phyloP scores from a whole-genome alignment of 1,284 basidiomycete genomes.

The Somion occarium region DNA sequence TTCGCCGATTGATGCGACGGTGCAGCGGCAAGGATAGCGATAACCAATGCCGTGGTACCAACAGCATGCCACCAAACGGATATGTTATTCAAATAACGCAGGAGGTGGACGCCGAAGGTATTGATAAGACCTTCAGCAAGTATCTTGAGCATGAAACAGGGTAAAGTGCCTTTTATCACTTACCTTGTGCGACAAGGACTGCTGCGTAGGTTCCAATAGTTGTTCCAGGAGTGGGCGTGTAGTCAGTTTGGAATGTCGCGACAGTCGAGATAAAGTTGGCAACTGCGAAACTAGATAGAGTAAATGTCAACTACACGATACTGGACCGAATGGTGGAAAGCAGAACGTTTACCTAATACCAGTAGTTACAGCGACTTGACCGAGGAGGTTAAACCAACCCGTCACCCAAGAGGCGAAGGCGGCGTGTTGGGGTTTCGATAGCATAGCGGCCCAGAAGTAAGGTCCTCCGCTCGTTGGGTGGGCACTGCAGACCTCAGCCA shows the following conservation, averaged over 20 bases:
- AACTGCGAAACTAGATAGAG: constrained; percentile 51
- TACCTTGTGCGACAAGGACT: constrained; percentile 58
- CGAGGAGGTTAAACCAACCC: constrained; percentile 73
- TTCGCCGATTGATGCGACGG: constrained; percentile 61
- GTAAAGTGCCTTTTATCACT: background rate
- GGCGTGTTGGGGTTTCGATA: constrained; percentile 50
- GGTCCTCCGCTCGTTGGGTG: constrained; percentile 74
- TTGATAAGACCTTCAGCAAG: constrained; percentile 49
- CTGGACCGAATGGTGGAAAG: background rate
- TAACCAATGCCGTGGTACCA: constrained; percentile 60
- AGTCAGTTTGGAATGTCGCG: constrained; percentile 53
- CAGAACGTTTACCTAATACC: constrained; percentile 51
- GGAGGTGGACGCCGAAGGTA: constrained; percentile 63
- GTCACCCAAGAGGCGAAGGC: constrained; percentile 67
- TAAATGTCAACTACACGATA: background rate
- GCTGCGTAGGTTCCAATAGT: constrained; percentile 72
- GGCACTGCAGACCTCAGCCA: constrained; percentile 71
- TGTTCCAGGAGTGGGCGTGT: constrained; percentile 49
- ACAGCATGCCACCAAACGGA: constrained; percentile 72
- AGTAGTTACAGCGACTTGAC: constrained; percentile 73
- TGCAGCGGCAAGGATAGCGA: constrained; percentile 65
- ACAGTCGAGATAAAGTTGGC: constrained; percentile 66
- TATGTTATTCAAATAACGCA: constrained; percentile 65
- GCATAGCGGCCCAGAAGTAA: constrained; percentile 74
- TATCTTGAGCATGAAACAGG: background rate